These are phyloP conservation scores for Garcia nutans DNA, from an alignment of 345 rosid genomes.

Conservation along the genomic window DNA sequence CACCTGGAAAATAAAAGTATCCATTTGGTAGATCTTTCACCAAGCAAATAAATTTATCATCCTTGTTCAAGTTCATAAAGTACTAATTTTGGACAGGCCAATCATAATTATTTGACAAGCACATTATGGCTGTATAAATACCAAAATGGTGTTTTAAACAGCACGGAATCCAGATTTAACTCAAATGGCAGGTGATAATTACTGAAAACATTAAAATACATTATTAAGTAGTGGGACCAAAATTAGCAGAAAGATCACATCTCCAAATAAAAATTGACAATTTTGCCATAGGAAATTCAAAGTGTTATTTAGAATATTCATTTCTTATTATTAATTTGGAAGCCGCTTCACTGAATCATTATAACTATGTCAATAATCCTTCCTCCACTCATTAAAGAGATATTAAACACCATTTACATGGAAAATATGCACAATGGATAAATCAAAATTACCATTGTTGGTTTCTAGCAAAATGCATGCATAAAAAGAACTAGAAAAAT, in stretches of 20 bases:
- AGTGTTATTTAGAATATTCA: neutral
- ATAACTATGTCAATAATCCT: neutral
- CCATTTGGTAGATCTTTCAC: neutral
- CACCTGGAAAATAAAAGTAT: constrained; percentile 22
- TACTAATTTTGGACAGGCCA: neutral
- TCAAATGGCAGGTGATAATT: neutral
- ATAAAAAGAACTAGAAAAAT: constrained; percentile 1
- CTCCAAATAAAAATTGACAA: neutral
- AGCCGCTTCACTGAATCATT: neutral
- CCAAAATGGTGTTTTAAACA: neutral
- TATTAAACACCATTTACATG: neutral
- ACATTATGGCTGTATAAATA: neutral
- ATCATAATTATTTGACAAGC: neutral
- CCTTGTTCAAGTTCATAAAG: neutral
- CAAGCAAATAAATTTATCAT: neutral
- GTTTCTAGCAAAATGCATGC: neutral
- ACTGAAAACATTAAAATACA: neutral
- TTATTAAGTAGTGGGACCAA: neutral
- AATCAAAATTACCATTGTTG: neutral
- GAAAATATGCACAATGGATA: neutral
- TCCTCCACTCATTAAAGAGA: neutral
- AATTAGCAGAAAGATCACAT: neutral
- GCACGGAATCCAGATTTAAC: neutral
- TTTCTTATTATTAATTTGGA: neutral
- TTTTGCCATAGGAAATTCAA: neutral